phyloP scores from a whole-genome alignment of 2,329 filamentous ascomycete genomes.

The Mycogone perniciosa region DNA sequence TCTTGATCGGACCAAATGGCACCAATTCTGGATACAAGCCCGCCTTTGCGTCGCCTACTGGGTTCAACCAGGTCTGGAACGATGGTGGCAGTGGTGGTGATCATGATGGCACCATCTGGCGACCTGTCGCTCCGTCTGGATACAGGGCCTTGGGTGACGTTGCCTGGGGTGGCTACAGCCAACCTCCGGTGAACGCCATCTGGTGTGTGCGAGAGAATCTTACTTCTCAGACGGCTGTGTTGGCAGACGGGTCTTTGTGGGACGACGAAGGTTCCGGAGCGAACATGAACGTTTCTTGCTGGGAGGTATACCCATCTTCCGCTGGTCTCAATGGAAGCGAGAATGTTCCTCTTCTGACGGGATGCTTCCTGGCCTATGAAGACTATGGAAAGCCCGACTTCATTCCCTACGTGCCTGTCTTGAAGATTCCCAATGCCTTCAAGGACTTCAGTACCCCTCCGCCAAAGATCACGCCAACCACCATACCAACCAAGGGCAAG shows the following conservation, averaged over 20 bases:
- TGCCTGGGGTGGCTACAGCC: neutral
- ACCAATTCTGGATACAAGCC: neutral
- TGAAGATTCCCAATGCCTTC: neutral
- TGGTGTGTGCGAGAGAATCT: conserved; percentile 2
- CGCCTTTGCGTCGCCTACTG: neutral
- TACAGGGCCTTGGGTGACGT: conserved; percentile 3
- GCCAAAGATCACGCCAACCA: neutral
- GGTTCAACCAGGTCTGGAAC: neutral
- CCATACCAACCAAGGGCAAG: conserved; percentile 1
- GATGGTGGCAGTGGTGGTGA: neutral
- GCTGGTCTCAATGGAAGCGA: neutral
- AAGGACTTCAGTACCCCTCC: neutral
- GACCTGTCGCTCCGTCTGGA: neutral
- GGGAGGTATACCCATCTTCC: neutral
- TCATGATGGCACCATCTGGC: neutral
- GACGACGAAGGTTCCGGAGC: neutral
- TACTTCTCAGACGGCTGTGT: neutral
- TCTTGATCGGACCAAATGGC: neutral
- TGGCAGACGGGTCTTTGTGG: neutral
- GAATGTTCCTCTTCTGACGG: neutral
- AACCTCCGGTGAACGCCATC: neutral
- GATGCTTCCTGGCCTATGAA: neutral
- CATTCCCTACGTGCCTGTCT: neutral
- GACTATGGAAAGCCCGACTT: neutral
- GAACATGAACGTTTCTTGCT: neutral